Evolutionary conservation across 495 filamentous ascomycete genomes (phyloP).

Genomic region (Pseudoneurospora amorphoporcata): DNA sequence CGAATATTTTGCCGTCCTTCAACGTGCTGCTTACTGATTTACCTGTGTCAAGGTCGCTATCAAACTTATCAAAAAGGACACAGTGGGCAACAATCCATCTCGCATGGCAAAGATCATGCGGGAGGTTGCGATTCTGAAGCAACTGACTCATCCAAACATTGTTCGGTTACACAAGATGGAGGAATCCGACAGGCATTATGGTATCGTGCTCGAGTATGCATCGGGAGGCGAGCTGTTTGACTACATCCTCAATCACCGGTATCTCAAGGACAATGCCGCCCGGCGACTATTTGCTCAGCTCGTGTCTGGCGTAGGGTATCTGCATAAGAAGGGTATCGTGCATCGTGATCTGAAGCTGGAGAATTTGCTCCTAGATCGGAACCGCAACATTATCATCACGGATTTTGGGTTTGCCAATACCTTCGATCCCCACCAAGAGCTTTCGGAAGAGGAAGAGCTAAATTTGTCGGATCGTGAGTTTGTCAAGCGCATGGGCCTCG

Average conservation of each 20-base stretch:
- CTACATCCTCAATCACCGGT: conserved; percentile 92
- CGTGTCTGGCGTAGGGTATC: conserved; percentile 91
- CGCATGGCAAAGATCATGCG: conserved; percentile 94
- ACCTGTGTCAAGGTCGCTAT: conserved; percentile 66
- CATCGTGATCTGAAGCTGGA: conserved; percentile 96
- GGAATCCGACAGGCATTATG: conserved; percentile 90
- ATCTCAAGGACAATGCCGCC: conserved; percentile 86
- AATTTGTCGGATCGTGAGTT: conserved; percentile 76
- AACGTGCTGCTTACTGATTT: not conserved
- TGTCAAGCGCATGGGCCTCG: conserved; percentile 67
- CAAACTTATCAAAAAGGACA: conserved; percentile 91
- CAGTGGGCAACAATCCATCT: conserved; percentile 72
- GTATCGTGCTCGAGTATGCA: conserved; percentile 96
- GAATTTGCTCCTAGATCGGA: conserved; percentile 89
- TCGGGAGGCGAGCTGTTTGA: conserved; percentile 97
- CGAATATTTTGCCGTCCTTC: not conserved
- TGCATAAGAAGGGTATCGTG: conserved; percentile 98
- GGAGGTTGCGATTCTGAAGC: conserved; percentile 83
- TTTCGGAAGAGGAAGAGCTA: conserved; percentile 83
- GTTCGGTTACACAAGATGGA: conserved; percentile 97
- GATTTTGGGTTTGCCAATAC: conserved; percentile 99
- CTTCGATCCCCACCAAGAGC: conserved; percentile 79
- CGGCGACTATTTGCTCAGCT: conserved; percentile 90
- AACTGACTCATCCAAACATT: conserved; percentile 87
- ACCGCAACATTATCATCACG: conserved; percentile 98